Base-by-base conservation (phyloP, 768 basidiomycete genomes). In the Pulveroboletus sp. region DNA sequence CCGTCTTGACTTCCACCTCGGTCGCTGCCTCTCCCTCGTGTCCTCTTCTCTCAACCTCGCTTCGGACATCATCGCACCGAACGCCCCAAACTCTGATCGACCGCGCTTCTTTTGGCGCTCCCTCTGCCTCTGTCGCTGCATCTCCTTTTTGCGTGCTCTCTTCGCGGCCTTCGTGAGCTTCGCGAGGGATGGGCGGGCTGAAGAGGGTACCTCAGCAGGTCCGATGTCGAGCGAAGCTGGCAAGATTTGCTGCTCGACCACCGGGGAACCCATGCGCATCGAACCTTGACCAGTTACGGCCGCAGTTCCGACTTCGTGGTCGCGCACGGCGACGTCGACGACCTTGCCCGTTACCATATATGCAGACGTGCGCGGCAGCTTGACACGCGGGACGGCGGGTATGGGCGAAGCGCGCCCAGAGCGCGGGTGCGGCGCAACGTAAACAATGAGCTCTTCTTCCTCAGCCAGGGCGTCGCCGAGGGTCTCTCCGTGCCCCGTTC, bases 401-500 rank as follows among this genome's bases (percentile, higher is more conserved):
- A 39, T 2, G 37, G 61, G 62, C 5, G 63, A 54, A 23, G 27
- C 38, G 20, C 50, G 45, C 4, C 46, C 44, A 4, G 57, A 57
- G 1, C 84, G 78, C 5, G 86, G 87, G 59, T 86, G 78, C 0
- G 88, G 87, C 0, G 86, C 86, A 22, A 81, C 82, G 59, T 89
- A 89, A 10, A 90, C 86, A 47, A 90, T 89, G 5, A 78, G 61
- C 48, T 90, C 88, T 17, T 86, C 84, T 26, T 82, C 81, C 10
- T 63, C 53, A 3, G 63, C 54, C 24, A 46, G 41, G 22, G n/a
- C n/a, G n/a, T 60, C 67, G 1, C 60, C 67, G 22, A 56, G 51
- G 1, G 31, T 52, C 29, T 46, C 47, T 0, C 53, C 58, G 10
- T 53, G 48, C 1, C 56, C 59, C 3, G 50, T 27, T 11, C 60